phyloP scores from a whole-genome alignment of 2,329 filamentous ascomycete species.

The Blastomyces parvus region DNA sequence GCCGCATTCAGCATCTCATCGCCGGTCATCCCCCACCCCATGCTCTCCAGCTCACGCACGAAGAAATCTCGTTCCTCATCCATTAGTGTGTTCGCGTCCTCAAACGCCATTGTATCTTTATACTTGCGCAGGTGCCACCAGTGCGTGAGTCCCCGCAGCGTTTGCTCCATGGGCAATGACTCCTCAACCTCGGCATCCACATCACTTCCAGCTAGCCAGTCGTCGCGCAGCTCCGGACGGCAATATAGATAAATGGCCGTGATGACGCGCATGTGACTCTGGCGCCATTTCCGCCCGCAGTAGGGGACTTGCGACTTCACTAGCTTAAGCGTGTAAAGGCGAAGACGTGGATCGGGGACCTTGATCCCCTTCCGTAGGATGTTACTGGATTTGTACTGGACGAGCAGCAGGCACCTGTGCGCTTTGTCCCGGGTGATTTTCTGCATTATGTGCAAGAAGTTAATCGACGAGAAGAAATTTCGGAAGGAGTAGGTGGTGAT shows the following conservation, averaged over 20 bases:
- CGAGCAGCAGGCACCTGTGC: constrained; percentile 84
- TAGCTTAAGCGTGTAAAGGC: constrained; percentile 90
- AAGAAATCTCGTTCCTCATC: constrained; percentile 74
- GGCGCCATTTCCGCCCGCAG: constrained; percentile 95
- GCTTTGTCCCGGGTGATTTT: constrained; percentile 95
- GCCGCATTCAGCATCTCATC: constrained; percentile 27
- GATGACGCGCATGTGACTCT: constrained; percentile 97
- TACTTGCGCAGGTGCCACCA: constrained; percentile 87
- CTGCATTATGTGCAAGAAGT: constrained; percentile 90
- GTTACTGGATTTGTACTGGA: constrained; percentile 89
- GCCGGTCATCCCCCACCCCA: constrained; percentile 44
- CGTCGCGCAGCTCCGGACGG: constrained; percentile 81
- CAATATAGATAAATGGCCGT: constrained; percentile 94
- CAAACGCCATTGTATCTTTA: constrained; percentile 59
- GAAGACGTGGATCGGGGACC: constrained; percentile 75
- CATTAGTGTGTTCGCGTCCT: constrained; percentile 46
- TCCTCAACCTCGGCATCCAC: constrained; percentile 92
- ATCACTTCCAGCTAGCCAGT: constrained; percentile 84
- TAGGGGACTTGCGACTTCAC: constrained; percentile 99
- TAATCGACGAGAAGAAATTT: constrained; percentile 92
- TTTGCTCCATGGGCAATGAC: constrained; percentile 83
- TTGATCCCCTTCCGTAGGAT: constrained; percentile 88
- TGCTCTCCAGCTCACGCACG: constrained; percentile 62
- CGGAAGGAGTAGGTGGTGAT: constrained; percentile 87
- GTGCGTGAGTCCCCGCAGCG: constrained; percentile 76